Percentiles rank a stretch among this genome's conserved stretches.
Conservation (phyloP, 2,329 filamentous ascomycete species). For the Cercospora sp. region DNA sequence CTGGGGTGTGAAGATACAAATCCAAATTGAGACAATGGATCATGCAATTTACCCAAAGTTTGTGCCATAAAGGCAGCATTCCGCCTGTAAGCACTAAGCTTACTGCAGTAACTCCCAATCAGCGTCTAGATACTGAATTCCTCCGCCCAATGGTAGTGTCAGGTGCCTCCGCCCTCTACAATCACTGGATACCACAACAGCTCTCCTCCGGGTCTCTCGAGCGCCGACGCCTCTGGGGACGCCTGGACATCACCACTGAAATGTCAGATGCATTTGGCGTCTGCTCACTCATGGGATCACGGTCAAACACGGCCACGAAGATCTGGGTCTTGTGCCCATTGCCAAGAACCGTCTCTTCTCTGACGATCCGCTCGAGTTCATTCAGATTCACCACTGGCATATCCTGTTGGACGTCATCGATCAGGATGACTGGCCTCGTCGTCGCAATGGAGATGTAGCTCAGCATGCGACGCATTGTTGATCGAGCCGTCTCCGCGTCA, state of each 20-base stretch:
- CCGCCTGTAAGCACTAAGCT: neutral
- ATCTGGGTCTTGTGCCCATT: neutral
- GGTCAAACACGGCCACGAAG: conserved; percentile 6
- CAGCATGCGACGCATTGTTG: neutral
- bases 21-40: neutral
- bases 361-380: neutral
- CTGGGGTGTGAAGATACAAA: neutral
- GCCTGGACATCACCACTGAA: neutral
- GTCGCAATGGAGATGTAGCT: neutral
- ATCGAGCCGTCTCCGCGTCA: neutral
- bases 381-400: conserved; percentile 2
- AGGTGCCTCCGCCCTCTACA: too few species aligned
- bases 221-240: neutral
- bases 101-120: neutral
- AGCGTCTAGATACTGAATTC: neutral
- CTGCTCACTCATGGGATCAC: neutral
- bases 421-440: neutral
- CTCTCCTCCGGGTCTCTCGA: neutral
- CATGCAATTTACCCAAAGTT: neutral
- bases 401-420: neutral
- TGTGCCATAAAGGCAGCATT: neutral
- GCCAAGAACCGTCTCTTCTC: conserved; percentile 4
- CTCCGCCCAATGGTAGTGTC: neutral
- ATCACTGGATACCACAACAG: neutral
- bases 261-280: neutral